Percentiles rank a stretch among this genome's conserved stretches.
phyloP scores from a whole-genome alignment of 345 rosid species.

The Camelina sativa region DNA sequence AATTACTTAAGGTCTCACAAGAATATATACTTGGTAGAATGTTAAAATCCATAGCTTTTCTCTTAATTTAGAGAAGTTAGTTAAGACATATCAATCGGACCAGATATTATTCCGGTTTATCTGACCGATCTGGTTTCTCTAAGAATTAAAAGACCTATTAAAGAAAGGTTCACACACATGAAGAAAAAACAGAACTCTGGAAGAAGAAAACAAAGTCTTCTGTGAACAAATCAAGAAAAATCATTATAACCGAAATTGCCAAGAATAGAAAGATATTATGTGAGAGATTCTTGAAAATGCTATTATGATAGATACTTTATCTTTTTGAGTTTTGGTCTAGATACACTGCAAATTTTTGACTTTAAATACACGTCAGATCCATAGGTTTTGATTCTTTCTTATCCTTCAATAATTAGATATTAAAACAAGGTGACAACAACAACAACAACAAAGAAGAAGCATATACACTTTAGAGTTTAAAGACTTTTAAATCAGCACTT shows the following conservation, averaged over 20 bases:
- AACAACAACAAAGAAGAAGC: conserved; percentile 29
- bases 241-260: conserved; percentile 1
- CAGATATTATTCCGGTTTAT: neutral
- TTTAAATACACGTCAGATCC: conserved; percentile 32
- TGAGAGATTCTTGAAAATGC: conserved; percentile 18
- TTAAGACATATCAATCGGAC: neutral
- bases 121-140: neutral
- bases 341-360: conserved; percentile 34
- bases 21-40: neutral
- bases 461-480: conserved; percentile 35
- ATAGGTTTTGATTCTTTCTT: conserved; percentile 34
- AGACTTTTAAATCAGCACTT: conserved; percentile 25
- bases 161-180: neutral
- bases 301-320: conserved; percentile 15
- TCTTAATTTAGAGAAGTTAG: neutral
- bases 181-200: neutral
- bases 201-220: neutral
- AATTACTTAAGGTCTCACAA: neutral
- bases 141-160: neutral
- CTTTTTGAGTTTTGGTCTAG: conserved; percentile 24
- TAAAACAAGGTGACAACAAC: conserved; percentile 16
- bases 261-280: conserved; percentile 32
- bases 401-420: conserved; percentile 20
- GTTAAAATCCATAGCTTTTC: neutral
- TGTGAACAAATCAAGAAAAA: neutral